phyloP scores from a whole-genome alignment of 768 basidiomycete genomes.

The Calocybe gangraenosa region DNA sequence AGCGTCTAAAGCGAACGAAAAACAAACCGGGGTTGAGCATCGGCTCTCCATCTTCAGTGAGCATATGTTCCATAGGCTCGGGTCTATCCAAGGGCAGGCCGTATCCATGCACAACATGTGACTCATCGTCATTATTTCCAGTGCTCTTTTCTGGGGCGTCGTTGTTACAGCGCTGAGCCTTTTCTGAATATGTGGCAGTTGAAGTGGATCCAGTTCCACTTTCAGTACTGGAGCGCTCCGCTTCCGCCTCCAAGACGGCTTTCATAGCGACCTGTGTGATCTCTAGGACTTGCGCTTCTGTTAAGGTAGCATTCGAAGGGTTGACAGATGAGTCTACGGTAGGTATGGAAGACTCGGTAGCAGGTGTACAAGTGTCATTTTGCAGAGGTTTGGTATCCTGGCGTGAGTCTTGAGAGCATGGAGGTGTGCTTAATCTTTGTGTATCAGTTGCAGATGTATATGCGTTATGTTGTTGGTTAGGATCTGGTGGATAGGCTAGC shows the following conservation, averaged over 20 bases:
- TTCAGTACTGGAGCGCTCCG: constrained; percentile 25
- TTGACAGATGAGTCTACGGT: constrained; percentile 25
- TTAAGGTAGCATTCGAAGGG: constrained; percentile 17
- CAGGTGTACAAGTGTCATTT: neutral
- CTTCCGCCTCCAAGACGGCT: constrained; percentile 29
- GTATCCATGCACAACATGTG: constrained; percentile 21
- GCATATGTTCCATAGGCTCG: constrained; percentile 48
- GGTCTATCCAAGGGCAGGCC: constrained; percentile 31
- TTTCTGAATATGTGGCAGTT: constrained; percentile 9
- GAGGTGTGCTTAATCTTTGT: constrained; percentile 2
- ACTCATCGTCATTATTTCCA: neutral
- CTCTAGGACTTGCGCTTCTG: constrained; percentile 23
- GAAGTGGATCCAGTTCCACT: constrained; percentile 13
- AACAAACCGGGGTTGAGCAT: constrained; percentile 65
- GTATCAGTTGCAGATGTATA: constrained; percentile 1
- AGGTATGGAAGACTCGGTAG: neutral
- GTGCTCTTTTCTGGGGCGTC: constrained; percentile 4
- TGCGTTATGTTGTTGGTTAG: constrained; percentile 6
- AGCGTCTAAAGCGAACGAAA: neutral
- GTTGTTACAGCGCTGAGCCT: neutral
- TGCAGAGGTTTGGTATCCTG: constrained; percentile 1
- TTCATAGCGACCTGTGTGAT: constrained; percentile 27
- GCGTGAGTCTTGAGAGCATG: constrained; percentile 5
- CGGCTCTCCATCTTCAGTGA: constrained; percentile 61
- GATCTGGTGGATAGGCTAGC: constrained; percentile 15